Evolutionary conservation across 2,329 filamentous ascomycete species (phyloP), one percentile per base, ranked within the genome.

Genomic region (Lasiodiplodia sp.): DNA sequence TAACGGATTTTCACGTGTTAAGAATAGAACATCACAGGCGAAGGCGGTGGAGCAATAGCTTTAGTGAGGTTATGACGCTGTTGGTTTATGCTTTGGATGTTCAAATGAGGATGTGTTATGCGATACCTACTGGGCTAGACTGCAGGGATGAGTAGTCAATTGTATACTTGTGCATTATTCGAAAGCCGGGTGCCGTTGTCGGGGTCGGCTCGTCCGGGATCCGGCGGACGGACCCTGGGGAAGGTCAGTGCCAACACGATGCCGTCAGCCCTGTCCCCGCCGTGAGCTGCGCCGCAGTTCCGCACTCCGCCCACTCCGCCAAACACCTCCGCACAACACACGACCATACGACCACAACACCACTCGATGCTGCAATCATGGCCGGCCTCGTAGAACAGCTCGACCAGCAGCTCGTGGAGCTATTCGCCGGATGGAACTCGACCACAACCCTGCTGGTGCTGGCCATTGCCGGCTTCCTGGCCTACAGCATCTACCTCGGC

Each of bases 391-490:
- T 93, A 76, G 85, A 89, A 75, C 86, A 88, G 80, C 82, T 96
- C 73, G 94, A 97, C 82, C 84, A 88, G 73, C 84, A 88, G 76
- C 82, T 96, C 71, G 88, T 89, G 64, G 84, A 86, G 70, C 81
- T 95, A 65, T 83, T 96, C 68, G 86, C 89, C 47, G 90, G 92
- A 80, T 97, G 94, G 94, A 93, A 96, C 78, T 81, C 87, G 72
- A 92, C 91, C 82, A 93, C 92, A 37, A 96, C 92, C 3, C 76
- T 89, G 52, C 85, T 99, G 71, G 86, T 88, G 56, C 87, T 90
- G 28, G 76, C 87, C 70, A 84, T 97, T 53, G 82, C 90, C 70
- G 83, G 86, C 67, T 86, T 94, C 75, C 80, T 95, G 68, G 86
- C 89, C 68, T 94, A 92, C 80, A 87, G 90, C 55, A 82, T 96